Conservation (phyloP, 306 rosid genomes). For the Crotalaria pallida region DNA sequence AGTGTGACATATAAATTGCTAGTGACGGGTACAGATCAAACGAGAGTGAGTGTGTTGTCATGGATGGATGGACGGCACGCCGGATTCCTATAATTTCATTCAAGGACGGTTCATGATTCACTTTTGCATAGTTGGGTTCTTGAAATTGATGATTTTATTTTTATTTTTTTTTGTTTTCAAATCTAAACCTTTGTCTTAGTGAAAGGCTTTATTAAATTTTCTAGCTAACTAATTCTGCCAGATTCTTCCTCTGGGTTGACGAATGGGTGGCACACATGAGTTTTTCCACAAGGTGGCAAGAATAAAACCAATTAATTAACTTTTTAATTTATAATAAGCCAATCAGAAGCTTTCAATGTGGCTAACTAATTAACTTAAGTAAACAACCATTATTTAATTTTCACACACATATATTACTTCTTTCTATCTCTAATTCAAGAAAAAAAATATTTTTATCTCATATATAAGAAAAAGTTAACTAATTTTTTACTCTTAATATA, state of each 20-base stretch:
- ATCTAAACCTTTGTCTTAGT: not conserved
- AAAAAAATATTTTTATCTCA: too few species aligned
- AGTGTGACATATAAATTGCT: constrained; percentile 11
- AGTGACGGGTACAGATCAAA: constrained; percentile 10
- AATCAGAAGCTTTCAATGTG: not conserved
- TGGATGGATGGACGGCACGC: constrained; percentile 4
- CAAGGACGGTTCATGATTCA: constrained; percentile 18
- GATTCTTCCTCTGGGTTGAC: constrained; percentile 31
- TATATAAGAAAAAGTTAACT: too few species aligned
- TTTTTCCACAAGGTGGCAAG: constrained; percentile 20
- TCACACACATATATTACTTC: not conserved
- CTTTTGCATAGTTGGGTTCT: constrained; percentile 16
- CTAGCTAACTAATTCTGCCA: not conserved
- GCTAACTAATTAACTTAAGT: not conserved
- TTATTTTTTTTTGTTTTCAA: not conserved
- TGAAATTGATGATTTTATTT: constrained; percentile 17
- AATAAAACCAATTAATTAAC: not conserved
- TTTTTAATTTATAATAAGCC: not conserved
- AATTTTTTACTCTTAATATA: too few species aligned
- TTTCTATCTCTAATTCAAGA: too few species aligned
- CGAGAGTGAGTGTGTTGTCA: constrained; percentile 30
- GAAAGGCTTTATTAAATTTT: not conserved
- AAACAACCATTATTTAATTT: not conserved
- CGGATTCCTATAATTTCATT: constrained; percentile 20
- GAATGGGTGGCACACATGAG: constrained; percentile 22